These are phyloP conservation scores for Cenchrus americanus DNA, from an alignment of 176 grass and related monocot species.

Conservation along the genomic window DNA sequence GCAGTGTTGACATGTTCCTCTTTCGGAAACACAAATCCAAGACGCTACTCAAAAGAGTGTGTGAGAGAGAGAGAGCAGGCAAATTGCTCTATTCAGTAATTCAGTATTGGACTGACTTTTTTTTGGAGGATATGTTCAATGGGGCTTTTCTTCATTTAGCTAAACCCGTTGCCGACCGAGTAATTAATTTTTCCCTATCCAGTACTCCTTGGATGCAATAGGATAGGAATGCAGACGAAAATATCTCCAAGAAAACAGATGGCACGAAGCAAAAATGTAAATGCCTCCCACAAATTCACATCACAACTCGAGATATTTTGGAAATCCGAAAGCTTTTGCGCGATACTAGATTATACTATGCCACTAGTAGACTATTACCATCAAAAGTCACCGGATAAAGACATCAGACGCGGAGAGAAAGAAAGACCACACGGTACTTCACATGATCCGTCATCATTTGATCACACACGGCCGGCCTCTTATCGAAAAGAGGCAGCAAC, in stretches of 20 bases:
- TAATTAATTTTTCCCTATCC: too few species aligned
- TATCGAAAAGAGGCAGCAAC: slow-evolving; percentile 8
- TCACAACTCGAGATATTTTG: not conserved
- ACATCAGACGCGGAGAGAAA: not conserved
- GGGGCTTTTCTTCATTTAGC: not conserved
- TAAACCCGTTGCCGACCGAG: not conserved
- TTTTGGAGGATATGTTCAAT: slow-evolving; percentile 23
- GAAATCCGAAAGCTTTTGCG: not conserved
- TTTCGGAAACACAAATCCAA: not conserved
- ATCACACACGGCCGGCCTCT: not conserved
- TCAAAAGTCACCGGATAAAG: not conserved
- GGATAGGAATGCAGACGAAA: not conserved
- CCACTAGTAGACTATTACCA: not conserved
- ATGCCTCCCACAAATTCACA: not conserved
- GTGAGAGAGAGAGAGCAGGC: not conserved
- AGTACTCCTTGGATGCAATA: not conserved
- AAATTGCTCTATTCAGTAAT: not conserved
- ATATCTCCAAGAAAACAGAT: not conserved
- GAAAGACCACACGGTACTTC: slow-evolving; percentile 11
- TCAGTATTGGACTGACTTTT: too few species aligned
- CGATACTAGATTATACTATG: not conserved
- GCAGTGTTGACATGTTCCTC: not conserved
- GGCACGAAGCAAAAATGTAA: not conserved
- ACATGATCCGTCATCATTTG: slow-evolving; percentile 44
- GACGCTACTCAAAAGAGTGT: not conserved